Conservation (phyloP, 345 rosid species). For the Camelina sativa region DNA sequence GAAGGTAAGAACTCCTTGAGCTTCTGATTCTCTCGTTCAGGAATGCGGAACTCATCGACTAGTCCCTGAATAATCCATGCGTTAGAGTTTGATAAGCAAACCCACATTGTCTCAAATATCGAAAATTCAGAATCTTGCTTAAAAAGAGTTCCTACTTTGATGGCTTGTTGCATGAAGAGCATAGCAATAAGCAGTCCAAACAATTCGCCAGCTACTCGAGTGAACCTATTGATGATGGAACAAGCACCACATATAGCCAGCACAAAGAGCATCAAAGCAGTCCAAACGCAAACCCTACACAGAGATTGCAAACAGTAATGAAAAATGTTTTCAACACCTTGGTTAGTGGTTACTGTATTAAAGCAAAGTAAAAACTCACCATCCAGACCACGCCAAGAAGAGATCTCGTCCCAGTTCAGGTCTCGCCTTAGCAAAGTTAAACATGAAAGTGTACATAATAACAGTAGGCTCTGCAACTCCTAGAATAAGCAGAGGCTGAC, state of each 20-base stretch:
- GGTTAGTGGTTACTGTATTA: neutral
- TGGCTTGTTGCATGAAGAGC: constrained; percentile 98
- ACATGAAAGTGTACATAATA: constrained; percentile 96
- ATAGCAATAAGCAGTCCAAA: constrained; percentile 98
- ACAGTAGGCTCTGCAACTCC: constrained; percentile 99
- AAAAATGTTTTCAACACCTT: constrained; percentile 6
- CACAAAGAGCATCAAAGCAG: constrained; percentile 78
- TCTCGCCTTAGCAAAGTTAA: constrained; percentile 87
- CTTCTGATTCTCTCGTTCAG: constrained; percentile 60
- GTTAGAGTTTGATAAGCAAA: constrained; percentile 12
- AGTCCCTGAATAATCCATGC: constrained; percentile 59
- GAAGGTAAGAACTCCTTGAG: constrained; percentile 61
- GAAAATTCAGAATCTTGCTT: constrained; percentile 3
- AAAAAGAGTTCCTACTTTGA: constrained; percentile 58
- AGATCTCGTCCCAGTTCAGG: constrained; percentile 79
- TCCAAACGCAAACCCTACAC: constrained; percentile 95
- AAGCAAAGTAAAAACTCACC: constrained; percentile 44
- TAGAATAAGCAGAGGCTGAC: constrained; percentile 93
- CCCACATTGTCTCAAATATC: constrained; percentile 7
- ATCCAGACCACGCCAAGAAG: constrained; percentile 92
- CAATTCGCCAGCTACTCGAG: constrained; percentile 90
- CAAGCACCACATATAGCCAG: constrained; percentile 92
- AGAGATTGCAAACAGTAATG: constrained; percentile 15
- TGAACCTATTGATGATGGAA: constrained; percentile 93
- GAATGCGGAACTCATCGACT: constrained; percentile 86